Base-by-base conservation (phyloP, 352 stramenopile genomes). In the Phytopythium cucurbitacearum region DNA sequence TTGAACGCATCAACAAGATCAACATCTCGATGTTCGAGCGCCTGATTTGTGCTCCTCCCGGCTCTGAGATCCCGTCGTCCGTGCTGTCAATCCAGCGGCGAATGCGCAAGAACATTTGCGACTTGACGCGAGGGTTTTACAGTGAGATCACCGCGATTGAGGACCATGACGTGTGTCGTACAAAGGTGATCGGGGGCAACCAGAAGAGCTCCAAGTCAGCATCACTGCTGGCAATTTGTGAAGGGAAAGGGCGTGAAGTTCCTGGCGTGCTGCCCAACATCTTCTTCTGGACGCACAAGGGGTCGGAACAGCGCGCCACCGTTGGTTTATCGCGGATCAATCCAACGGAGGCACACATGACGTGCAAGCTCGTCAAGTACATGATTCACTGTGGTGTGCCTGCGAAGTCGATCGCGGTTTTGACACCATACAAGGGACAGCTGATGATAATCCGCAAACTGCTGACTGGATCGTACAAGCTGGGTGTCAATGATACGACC, bases 401-500 rank as follows among this genome's bases (percentile, higher is more conserved):
- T 3, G 57, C 69, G 16, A 67, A 69, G 40, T 92, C 71, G 0
- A 94, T 96, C 40, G 85, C 84, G 5, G 85, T 96, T 36, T 62
- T 96, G n/a, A 95, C 87, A 16, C 87, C 85, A 6, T 96, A 95
- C 67, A 95, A 95, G 52, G 87, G 85, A 0, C 87, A 95, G 53
- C 52, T 96, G 3, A 90, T 95, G 82, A 51, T 90, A 6, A 88
- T 96, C 51, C 65, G 85, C 11, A 86, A 91, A 15, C 66, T 80
- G 16, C 33, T 96, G 2, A 83, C 92, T 67, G 53, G 41, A 34
- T 65, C 37, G 3, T 79, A 77, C 15, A 51, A 60, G 7, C 43
- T 82, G 1, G 56, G 52, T 35, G 10, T 54, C 57, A n/a, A 40
- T 43, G 6, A 61, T 28, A 70, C 47, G n/a, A 62, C 57, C 39